Percentiles rank a stretch among this genome's conserved stretches.
Conservation (phyloP, 2,329 filamentous ascomycete species). For the Colletotrichum liaoningense region DNA sequence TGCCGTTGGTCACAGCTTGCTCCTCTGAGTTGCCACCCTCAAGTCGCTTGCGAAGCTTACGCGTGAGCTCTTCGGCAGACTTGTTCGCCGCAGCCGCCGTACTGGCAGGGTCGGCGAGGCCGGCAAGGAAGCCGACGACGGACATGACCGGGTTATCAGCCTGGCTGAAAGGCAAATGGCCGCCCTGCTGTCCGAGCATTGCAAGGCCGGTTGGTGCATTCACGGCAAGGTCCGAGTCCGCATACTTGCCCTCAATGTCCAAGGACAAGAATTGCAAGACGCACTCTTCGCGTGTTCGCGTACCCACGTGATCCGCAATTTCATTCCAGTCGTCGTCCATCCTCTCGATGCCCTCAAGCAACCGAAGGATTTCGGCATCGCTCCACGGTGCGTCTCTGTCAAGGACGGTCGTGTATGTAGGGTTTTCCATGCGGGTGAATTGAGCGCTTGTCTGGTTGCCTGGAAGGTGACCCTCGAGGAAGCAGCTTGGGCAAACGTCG, state of each 20-base stretch:
- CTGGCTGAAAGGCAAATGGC: constrained; percentile 85
- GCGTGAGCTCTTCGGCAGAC: constrained; percentile 87
- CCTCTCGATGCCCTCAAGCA: constrained; percentile 90
- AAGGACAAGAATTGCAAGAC: constrained; percentile 96
- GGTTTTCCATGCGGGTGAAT: constrained; percentile 91
- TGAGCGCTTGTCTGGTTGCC: constrained; percentile 81
- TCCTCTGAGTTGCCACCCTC: constrained; percentile 61
- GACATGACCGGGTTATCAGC: constrained; percentile 97
- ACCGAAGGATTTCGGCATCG: constrained; percentile 86
- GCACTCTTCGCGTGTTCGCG: constrained; percentile 93
- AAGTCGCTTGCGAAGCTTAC: constrained; percentile 81
- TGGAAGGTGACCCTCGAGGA: constrained; percentile 85
- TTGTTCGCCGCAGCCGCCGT: constrained; percentile 91
- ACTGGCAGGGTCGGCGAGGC: constrained; percentile 88
- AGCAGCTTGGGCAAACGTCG: constrained; percentile 93
- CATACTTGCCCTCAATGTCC: constrained; percentile 97
- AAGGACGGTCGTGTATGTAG: constrained; percentile 80
- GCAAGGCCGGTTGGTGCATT: constrained; percentile 68
- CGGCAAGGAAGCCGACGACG: constrained; percentile 92
- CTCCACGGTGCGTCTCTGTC: constrained; percentile 92
- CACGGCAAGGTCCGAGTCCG: constrained; percentile 76
- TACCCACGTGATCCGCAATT: constrained; percentile 92
- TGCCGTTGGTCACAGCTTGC: constrained; percentile 59
- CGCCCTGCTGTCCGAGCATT: constrained; percentile 78
- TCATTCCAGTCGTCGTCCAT: constrained; percentile 97